Conservation (phyloP, 2,329 filamentous ascomycete genomes). For the Pseudogymnoascus sp. region DNA sequence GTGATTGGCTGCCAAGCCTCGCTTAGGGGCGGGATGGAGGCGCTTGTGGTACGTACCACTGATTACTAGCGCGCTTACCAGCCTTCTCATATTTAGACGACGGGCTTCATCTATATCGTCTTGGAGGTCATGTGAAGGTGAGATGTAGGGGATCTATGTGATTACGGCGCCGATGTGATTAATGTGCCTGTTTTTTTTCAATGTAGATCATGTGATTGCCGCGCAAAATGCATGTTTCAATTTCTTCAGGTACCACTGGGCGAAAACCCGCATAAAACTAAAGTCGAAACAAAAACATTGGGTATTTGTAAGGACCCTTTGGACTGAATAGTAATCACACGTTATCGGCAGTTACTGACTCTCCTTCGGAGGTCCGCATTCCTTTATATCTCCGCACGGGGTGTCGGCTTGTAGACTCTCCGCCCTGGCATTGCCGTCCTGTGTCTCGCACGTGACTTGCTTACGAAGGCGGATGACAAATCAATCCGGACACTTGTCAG, state of each 20-base stretch:
- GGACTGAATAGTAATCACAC: neutral
- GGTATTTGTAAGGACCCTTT: neutral
- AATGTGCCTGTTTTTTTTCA: neutral
- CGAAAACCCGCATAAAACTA: neutral
- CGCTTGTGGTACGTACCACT: constrained; percentile 3
- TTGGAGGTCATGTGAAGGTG: neutral
- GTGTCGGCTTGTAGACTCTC: neutral
- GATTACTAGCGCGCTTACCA: neutral
- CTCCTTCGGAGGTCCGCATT: neutral
- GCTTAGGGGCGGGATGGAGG: neutral
- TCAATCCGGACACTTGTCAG: no score
- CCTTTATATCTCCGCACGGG: neutral
- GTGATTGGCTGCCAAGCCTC: constrained; percentile 1
- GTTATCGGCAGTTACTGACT: neutral
- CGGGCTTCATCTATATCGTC: neutral
- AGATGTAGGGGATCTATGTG: neutral
- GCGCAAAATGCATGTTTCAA: neutral
- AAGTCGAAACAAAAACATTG: neutral
- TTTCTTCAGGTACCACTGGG: neutral
- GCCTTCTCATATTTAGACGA: constrained; percentile 7
- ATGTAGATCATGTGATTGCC: neutral
- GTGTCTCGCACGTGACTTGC: neutral
- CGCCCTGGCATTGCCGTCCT: neutral
- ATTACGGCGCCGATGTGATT: neutral
- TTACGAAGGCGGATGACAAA: no score